Evolutionary conservation across 768 basidiomycete genomes (phyloP).

Genomic region (Chiua virens): DNA sequence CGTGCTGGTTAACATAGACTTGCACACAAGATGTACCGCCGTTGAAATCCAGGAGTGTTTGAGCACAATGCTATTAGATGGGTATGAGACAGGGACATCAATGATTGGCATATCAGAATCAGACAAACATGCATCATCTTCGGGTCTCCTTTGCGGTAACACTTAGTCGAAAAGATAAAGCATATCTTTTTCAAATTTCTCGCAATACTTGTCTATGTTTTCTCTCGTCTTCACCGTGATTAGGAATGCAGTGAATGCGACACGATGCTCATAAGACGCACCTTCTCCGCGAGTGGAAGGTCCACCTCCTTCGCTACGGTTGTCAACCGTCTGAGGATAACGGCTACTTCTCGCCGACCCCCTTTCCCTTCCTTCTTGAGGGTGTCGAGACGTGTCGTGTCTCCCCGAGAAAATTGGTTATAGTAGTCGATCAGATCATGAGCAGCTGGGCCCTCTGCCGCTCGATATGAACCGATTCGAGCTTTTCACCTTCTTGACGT

Average conservation of each 20-base stretch:
- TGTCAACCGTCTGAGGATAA: conserved; percentile 80
- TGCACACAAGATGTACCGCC: conserved; percentile 96
- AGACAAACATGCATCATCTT: conserved; percentile 94
- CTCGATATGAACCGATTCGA: conserved; percentile 91
- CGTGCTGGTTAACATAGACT: conserved; percentile 99
- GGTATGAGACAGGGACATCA: conserved; percentile 8
- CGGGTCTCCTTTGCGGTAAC: conserved; percentile 95
- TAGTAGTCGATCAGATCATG: conserved; percentile 93
- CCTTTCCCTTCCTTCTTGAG: conserved; percentile 87
- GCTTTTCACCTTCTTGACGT: conserved; percentile 73
- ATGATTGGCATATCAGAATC: conserved; percentile 15
- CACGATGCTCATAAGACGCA: conserved; percentile 29
- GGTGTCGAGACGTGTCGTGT: conserved; percentile 70
- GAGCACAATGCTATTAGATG: conserved; percentile 85
- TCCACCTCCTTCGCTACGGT: conserved; percentile 94
- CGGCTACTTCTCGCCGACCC: conserved; percentile 85
- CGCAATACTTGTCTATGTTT: conserved; percentile 94
- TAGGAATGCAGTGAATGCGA: neutral
- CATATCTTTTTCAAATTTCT: conserved; percentile 99
- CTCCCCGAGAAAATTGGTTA: conserved; percentile 84
- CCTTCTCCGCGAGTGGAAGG: conserved; percentile 77
- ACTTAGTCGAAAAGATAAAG: conserved; percentile 92
- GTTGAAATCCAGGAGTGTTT: conserved; percentile 96
- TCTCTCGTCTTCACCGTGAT: conserved; percentile 66
- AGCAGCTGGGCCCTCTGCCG: conserved; percentile 92